These are phyloP conservation scores for Phytophthora fragariaefolia DNA, from an alignment of 352 stramenopile species.

Conservation along the genomic window DNA sequence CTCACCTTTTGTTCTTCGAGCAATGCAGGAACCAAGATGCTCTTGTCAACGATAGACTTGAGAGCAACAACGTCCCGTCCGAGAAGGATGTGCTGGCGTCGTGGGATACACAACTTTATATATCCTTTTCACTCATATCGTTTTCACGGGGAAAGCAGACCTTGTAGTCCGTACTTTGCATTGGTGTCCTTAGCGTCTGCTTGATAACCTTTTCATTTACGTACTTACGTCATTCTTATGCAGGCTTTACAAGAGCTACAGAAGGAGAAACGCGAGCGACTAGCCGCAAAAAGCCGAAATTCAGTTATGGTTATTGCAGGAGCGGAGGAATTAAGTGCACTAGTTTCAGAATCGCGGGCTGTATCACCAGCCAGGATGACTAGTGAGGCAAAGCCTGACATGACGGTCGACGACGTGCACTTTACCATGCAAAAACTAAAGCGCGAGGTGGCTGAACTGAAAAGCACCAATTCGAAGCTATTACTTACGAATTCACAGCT, in stretches of 20 bases:
- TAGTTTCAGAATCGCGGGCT: conserved; percentile 12
- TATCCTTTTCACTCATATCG: conserved; percentile 42
- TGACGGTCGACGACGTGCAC: conserved; percentile 61
- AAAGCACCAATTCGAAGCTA: conserved; percentile 66
- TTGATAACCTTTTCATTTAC: conserved; percentile 21
- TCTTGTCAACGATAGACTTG: conserved; percentile 20
- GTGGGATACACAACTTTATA: conserved; percentile 76
- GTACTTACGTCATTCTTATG: conserved; percentile 58
- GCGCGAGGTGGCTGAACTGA: conserved; percentile 67
- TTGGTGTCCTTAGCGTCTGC: conserved; percentile 29
- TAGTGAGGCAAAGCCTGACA: conserved; percentile 10
- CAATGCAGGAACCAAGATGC: conserved; percentile 32
- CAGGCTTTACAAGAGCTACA: conserved; percentile 59
- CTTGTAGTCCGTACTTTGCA: neutral
- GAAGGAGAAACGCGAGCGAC: conserved; percentile 54
- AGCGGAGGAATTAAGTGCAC: conserved; percentile 2
- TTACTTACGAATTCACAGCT: conserved; percentile 73
- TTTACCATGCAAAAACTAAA: conserved; percentile 80
- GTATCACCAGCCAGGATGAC: conserved; percentile 9
- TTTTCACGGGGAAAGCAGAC: neutral
- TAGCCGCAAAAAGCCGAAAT: conserved; percentile 37
- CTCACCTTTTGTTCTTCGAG: conserved; percentile 3
- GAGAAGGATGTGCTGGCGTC: conserved; percentile 72
- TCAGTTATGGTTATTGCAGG: conserved; percentile 17
- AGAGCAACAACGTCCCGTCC: conserved; percentile 12